A percentile compares a stretch with the other conserved stretches of the same genome.
These are phyloP conservation scores for Paramecium caudatum DNA, from an alignment of 73 alveolate species.

Conservation along the genomic window DNA sequence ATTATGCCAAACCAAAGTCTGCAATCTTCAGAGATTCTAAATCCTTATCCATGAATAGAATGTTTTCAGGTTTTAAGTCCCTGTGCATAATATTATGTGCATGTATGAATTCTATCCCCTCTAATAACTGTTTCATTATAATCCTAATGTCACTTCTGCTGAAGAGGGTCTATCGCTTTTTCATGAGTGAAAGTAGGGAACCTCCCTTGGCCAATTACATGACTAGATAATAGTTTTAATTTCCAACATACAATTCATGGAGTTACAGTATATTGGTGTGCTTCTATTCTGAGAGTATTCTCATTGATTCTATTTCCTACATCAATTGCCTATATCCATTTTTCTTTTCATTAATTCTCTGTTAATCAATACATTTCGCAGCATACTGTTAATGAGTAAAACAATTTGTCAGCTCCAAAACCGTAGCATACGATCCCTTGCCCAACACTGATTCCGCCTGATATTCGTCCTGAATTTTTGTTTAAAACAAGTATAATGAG, in stretches of 20 bases:
- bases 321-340: constrained; percentile 3
- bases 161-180: constrained; percentile 17
- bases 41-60: constrained; percentile 82
- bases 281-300: constrained; percentile 33
- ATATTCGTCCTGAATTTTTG: constrained; percentile 58
- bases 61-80: constrained; percentile 93
- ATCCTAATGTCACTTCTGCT: constrained; percentile 22
- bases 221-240: constrained; percentile 51
- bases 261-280: constrained; percentile 2
- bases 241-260: constrained; percentile 52
- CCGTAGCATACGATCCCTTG: constrained; percentile 66
- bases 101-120: constrained; percentile 91
- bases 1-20: constrained; percentile 91
- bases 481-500: background rate
- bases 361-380: constrained; percentile 64
- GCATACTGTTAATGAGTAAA: constrained; percentile 1
- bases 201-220: constrained; percentile 67
- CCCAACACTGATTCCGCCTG: constrained; percentile 54
- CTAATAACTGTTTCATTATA: constrained; percentile 82
- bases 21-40: constrained; percentile 80
- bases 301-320: constrained; percentile 38
- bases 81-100: constrained; percentile 88
- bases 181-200: constrained; percentile 31
- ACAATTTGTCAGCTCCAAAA: constrained; percentile 16
- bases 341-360: constrained; percentile 37